Conservation (phyloP, 2,329 filamentous ascomycete genomes). For the Davidsoniella australis region DNA sequence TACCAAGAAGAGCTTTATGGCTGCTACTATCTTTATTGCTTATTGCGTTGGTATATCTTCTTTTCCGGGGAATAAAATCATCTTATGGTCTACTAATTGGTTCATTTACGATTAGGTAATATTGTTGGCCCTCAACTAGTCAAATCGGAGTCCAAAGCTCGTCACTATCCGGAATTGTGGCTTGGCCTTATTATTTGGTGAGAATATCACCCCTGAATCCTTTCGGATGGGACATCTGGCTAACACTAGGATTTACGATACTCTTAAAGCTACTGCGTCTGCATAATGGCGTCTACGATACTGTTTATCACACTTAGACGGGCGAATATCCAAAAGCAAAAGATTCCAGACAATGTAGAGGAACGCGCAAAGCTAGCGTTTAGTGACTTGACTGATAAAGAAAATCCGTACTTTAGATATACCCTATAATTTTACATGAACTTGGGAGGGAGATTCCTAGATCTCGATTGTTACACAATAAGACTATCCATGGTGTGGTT, state of each 20-base stretch:
- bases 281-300: conserved; percentile 36
- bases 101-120: conserved; percentile 24
- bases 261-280: conserved; percentile 44
- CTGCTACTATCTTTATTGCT: conserved; percentile 55
- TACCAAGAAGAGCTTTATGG: conserved; percentile 65
- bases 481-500: too few species aligned
- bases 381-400: conserved; percentile 48
- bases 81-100: not conserved
- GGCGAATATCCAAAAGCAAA: conserved; percentile 39
- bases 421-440: conserved; percentile 17
- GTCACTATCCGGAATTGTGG: conserved; percentile 59
- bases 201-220: conserved; percentile 13
- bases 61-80: not conserved
- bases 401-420: conserved; percentile 52
- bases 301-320: conserved; percentile 41
- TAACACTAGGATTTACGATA: not conserved
- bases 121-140: conserved; percentile 61
- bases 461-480: too few species aligned
- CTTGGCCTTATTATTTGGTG: conserved; percentile 45
- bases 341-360: conserved; percentile 28
- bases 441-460: not conserved
- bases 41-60: conserved; percentile 42
- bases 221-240: too few species aligned
- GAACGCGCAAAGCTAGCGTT: conserved; percentile 51
- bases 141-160: conserved; percentile 42